phyloP scores from a whole-genome alignment of 257 asterid genomes.

The Catharanthus roseus region DNA sequence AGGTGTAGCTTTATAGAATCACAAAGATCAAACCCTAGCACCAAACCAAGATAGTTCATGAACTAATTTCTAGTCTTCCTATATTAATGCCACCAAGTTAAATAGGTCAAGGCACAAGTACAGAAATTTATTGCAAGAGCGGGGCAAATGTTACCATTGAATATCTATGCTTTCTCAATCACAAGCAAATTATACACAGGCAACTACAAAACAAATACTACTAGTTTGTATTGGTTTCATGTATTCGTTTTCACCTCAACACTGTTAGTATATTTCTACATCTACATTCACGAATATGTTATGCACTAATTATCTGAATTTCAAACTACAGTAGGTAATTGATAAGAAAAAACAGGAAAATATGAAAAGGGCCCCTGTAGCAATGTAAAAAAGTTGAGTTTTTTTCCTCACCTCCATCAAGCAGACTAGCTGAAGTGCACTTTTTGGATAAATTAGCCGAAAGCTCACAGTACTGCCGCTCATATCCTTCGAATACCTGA shows the following conservation, averaged over 20 bases:
- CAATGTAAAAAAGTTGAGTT: neutral
- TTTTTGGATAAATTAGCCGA: conserved; percentile 64
- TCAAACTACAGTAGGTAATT: neutral
- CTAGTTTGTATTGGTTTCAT: neutral
- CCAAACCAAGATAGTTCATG: neutral
- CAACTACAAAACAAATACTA: neutral
- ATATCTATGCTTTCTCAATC: neutral
- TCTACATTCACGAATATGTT: neutral
- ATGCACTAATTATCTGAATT: neutral
- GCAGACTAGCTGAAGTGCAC: conserved; percentile 45
- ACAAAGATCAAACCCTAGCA: neutral
- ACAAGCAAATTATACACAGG: neutral
- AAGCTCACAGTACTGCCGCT: conserved; percentile 74
- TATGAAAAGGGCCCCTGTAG: neutral
- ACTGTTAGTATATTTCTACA: neutral
- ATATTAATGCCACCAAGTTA: neutral
- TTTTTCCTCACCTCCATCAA: conserved; percentile 62
- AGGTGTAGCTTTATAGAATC: too few relatives aligned
- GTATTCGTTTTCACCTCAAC: neutral
- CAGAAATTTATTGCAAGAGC: too few relatives aligned
- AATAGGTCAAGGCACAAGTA: neutral
- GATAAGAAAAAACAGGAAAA: neutral
- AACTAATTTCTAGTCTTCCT: neutral
- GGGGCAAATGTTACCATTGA: neutral
- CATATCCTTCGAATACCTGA: conserved; percentile 76